These are phyloP conservation scores for Tuber microsphaerosporum DNA, from an alignment of 495 filamentous ascomycete species.

Conservation along the genomic window DNA sequence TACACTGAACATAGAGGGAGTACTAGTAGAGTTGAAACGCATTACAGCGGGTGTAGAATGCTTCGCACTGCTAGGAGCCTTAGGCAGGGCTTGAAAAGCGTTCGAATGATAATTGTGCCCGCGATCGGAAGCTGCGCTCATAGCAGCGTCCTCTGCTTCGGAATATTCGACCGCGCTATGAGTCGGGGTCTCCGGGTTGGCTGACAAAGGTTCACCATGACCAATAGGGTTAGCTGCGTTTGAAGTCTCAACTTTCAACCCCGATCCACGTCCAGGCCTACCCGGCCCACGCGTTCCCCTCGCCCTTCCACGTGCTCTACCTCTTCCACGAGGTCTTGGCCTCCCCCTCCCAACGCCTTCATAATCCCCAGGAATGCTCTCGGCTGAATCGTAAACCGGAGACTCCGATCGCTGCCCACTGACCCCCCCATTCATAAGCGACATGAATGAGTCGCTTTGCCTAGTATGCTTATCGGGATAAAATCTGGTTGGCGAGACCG, in stretches of 20 bases:
- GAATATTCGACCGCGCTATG: not conserved
- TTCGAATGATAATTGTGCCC: not conserved
- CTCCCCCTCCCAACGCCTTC: constrained; percentile 53
- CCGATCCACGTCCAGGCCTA: constrained; percentile 48
- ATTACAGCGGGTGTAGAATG: constrained; percentile 13
- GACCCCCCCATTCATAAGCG: constrained; percentile 15
- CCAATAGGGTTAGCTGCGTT: constrained; percentile 11
- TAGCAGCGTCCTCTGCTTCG: not conserved
- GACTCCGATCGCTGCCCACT: constrained; percentile 18
- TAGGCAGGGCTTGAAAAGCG: not conserved
- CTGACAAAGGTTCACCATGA: not conserved
- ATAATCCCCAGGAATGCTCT: constrained; percentile 33
- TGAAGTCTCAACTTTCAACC: constrained; percentile 33
- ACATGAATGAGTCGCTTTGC: constrained; percentile 21
- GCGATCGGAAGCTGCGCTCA: not conserved
- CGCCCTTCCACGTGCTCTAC: constrained; percentile 55
- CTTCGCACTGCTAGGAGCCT: not conserved
- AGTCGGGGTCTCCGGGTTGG: not conserved
- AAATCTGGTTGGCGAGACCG: constrained; percentile 31
- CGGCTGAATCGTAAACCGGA: constrained; percentile 49
- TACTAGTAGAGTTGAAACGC: constrained; percentile 21
- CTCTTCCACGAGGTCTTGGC: constrained; percentile 53
- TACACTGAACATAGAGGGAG: constrained; percentile 27
- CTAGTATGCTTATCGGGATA: constrained; percentile 25
- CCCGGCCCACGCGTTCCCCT: constrained; percentile 52